Percentiles rank a stretch among this genome's conserved stretches.
Evolutionary conservation across 2,329 filamentous ascomycete species (phyloP).

Genomic region (Colletotrichum tofieldiae): DNA sequence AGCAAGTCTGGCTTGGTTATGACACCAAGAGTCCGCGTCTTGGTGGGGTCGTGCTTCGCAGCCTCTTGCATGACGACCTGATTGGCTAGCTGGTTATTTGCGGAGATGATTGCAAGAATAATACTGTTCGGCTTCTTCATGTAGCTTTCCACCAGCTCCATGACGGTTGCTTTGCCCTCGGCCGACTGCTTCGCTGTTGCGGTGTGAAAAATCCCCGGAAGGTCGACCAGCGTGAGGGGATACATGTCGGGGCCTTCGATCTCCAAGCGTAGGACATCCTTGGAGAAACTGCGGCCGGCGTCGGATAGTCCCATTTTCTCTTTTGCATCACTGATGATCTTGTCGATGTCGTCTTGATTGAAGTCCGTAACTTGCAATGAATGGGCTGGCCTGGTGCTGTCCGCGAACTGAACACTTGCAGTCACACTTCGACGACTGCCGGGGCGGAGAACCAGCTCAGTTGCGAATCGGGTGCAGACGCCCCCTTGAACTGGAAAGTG

Average conservation of each 20-base stretch:
- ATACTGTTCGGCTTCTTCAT: constrained; percentile 72
- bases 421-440: constrained; percentile 53
- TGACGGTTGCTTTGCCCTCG: constrained; percentile 51
- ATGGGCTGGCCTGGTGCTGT: constrained; percentile 44
- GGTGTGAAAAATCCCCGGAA: constrained; percentile 63
- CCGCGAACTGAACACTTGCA: constrained; percentile 59
- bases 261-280: constrained; percentile 63
- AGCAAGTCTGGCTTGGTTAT: constrained; percentile 71
- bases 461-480: constrained; percentile 74
- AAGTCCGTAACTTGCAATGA: constrained; percentile 50
- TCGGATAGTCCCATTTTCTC: constrained; percentile 62
- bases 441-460: constrained; percentile 70
- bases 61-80: constrained; percentile 66
- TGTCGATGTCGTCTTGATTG: constrained; percentile 57
- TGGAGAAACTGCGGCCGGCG: constrained; percentile 55
- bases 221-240: constrained; percentile 69
- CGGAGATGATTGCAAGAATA: constrained; percentile 69
- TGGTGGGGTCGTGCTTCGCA: constrained; percentile 58
- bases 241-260: constrained; percentile 60
- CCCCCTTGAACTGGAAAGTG: constrained; percentile 70
- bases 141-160: constrained; percentile 64
- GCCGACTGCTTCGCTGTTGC: constrained; percentile 52
- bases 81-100: constrained; percentile 64
- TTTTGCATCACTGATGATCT: constrained; percentile 68
- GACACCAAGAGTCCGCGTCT: constrained; percentile 68